phyloP scores from a whole-genome alignment of 1,139 yeast genomes.

The Blastobotrys indianensis region DNA sequence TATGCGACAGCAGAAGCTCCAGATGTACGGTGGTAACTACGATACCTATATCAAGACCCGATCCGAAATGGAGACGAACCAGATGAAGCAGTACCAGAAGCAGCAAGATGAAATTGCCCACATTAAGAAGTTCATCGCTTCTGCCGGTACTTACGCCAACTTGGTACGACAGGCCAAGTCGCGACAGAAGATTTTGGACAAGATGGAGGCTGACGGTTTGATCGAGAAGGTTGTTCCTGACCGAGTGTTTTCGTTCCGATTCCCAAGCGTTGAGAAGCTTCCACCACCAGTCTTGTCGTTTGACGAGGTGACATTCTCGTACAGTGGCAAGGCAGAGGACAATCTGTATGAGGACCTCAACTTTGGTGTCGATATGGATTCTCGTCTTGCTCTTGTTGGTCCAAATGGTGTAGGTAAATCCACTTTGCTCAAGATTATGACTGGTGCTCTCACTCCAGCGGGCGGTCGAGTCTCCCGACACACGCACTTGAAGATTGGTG shows the following conservation, averaged over 20 bases:
- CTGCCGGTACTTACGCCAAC: slow-evolving; percentile 99
- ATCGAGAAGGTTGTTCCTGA: slow-evolving; percentile 91
- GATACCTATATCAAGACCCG: slow-evolving; percentile 95
- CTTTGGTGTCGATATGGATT: slow-evolving; percentile 99
- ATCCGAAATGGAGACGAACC: slow-evolving; percentile 89
- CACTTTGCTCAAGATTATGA: slow-evolving; percentile 91
- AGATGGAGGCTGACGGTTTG: slow-evolving; percentile 99
- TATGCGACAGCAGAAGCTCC: slow-evolving; percentile 75
- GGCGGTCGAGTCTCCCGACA: slow-evolving; percentile 94
- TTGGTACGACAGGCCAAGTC: slow-evolving; percentile 98
- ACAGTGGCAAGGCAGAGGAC: slow-evolving; percentile 81
- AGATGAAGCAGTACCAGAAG: slow-evolving; percentile 93
- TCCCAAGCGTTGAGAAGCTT: slow-evolving; percentile 92
- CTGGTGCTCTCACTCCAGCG: slow-evolving; percentile 86
- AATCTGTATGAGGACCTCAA: slow-evolving; percentile 85
- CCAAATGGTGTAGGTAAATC: slow-evolving; percentile 99
- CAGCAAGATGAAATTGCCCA: slow-evolving; percentile 99
- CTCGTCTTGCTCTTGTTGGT: slow-evolving; percentile 96
- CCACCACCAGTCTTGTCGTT: slow-evolving; percentile 99
- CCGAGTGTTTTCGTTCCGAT: slow-evolving; percentile 86
- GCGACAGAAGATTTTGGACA: slow-evolving; percentile 97
- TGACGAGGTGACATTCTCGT: slow-evolving; percentile 89
- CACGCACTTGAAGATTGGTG: slow-evolving; percentile 96
- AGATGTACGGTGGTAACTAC: slow-evolving; percentile 94
- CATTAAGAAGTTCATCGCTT: slow-evolving; percentile 96